phyloP scores from a whole-genome alignment of 106 monocot genomes.

The Allium cepa region DNA sequence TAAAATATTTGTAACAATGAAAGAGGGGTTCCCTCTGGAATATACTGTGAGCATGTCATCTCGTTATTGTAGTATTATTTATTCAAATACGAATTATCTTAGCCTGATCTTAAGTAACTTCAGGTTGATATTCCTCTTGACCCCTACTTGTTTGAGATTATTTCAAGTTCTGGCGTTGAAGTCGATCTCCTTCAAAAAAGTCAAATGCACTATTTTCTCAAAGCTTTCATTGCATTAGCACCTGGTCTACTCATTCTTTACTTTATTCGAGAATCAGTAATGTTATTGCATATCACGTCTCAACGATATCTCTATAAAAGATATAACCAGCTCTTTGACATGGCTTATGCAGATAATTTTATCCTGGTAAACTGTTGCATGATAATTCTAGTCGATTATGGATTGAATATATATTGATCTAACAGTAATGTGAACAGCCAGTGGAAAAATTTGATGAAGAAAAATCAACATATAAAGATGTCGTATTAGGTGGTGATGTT shows the following conservation, averaged over 20 bases:
- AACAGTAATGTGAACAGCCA: constrained; percentile 28
- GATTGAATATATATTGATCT: constrained; percentile 3
- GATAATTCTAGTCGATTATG: neutral
- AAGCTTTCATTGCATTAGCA: constrained; percentile 56
- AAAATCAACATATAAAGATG: constrained; percentile 75
- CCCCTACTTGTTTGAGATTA: constrained; percentile 71
- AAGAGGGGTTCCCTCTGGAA: constrained; percentile 87
- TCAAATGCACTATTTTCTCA: constrained; percentile 73
- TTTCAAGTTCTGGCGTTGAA: constrained; percentile 72
- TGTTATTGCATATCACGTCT: constrained; percentile 72
- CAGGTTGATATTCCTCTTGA: constrained; percentile 95
- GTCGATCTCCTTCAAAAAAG: constrained; percentile 82
- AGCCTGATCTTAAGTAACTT: constrained; percentile 8
- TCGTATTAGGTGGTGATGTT: constrained; percentile 79
- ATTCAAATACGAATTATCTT: neutral
- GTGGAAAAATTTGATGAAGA: constrained; percentile 39
- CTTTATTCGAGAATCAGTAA: constrained; percentile 72
- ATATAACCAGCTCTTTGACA: constrained; percentile 85
- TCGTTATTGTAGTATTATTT: neutral
- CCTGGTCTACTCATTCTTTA: constrained; percentile 74
- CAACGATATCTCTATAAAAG: constrained; percentile 68
- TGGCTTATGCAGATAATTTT: constrained; percentile 87
- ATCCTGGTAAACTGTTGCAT: constrained; percentile 48
- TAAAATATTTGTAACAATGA: constrained; percentile 84
- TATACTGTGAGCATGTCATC: constrained; percentile 48